Evolutionary conservation across 306 rosid genomes (phyloP), one percentile per base, ranked within the genome.

Genomic region (Cicer cuneatum): DNA sequence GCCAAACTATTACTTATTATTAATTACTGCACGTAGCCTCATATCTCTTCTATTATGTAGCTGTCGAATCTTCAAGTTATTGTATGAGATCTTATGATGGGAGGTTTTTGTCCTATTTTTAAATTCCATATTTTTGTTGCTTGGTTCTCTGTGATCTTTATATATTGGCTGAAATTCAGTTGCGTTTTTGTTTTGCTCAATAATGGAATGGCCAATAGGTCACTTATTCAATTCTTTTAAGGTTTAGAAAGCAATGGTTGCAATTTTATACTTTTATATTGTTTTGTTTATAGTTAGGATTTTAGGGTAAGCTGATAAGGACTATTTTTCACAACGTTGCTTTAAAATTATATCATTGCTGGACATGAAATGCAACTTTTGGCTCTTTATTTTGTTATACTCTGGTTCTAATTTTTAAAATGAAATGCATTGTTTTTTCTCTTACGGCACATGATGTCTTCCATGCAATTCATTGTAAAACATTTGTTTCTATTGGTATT

Each of bases 1-100:
- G 40, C 19, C 64, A 39, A 72, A 76, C 58, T 66, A 49, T 59
- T 74, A 48, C 14, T 54, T 80, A 7, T 60, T 60, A 11, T 54
- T 53, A 51, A 12, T 73, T 52, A 59, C 48, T 67, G 21, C 60
- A 61, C 53, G 21, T 73, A 78, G 69, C 58, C 2, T 78, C 73
- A 11, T 51, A 8, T 37, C 62, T 67, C 49, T 12, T 52, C 12
- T 33, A 29, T 63, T 81, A 15, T 9, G 13, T 48, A 72, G 66
- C 64, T 72, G 42, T 41, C 37, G 48, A 14, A 15, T 59, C 59
- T 57, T 21, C 12, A 40, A 39, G 45, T 57, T 54, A 29, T 71
- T 64, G 69, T 49, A 41, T 62, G 39, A 10, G 13, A 45, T 35
- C 4, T 7, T 11, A 47, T 43, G 51, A 46, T 18, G 69, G 61